Conservation (phyloP, 805 yeast species). For the Starmerella apicola region DNA sequence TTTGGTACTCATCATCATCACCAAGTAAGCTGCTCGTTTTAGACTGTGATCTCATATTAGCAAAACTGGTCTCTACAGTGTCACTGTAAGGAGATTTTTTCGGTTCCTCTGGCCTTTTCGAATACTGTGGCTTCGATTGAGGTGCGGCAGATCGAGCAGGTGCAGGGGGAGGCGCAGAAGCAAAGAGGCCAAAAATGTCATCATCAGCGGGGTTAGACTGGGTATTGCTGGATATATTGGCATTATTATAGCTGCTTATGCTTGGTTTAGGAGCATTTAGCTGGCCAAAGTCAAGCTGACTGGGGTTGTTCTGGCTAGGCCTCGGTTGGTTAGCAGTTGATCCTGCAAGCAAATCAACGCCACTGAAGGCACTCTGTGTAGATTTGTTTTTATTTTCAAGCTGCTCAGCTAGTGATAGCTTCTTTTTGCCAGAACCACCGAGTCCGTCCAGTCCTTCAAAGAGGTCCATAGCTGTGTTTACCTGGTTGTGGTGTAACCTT, state of each 20-base stretch:
- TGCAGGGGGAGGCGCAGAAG: constrained; percentile 15
- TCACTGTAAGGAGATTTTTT: no score
- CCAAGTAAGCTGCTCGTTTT: no score
- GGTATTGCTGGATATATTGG: no score
- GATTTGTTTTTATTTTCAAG: constrained; percentile 15
- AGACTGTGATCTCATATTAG: no score
- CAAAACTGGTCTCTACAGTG: no score
- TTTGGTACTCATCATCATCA: no score
- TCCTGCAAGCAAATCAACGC: constrained; percentile 23
- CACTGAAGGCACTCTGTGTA: constrained; percentile 19
- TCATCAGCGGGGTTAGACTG: constrained; percentile 8
- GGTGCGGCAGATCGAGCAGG: no score
- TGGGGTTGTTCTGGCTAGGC: no score
- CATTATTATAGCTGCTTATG: no score
- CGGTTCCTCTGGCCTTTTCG: no score
- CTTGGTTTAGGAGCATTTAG: constrained; percentile 1
- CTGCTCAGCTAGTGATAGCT: constrained; percentile 26
- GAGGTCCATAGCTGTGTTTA: constrained; percentile 21
- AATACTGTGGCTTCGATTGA: no score
- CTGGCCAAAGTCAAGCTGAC: no score
- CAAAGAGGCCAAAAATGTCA: constrained; percentile 14
- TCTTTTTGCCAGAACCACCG: constrained; percentile 16
- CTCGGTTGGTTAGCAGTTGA: background rate
- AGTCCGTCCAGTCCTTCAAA: constrained; percentile 25
- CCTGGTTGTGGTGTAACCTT: background rate